Base-by-base conservation (phyloP, 164 flowering plant species). In the Piper betle region DNA sequence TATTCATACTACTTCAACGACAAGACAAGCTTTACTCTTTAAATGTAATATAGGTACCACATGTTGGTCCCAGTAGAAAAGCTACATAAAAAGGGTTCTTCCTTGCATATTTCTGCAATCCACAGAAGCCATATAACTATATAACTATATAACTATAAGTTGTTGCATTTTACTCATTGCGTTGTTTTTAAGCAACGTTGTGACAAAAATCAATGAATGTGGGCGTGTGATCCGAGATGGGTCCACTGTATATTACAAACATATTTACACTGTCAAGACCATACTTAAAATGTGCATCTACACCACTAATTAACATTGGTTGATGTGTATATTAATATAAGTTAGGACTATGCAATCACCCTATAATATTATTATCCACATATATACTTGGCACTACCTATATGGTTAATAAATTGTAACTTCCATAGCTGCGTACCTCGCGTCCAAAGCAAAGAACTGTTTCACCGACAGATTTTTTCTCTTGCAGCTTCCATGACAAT, bases 401-500 rank as follows among this genome's bases (percentile, higher is more conserved):
- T 46, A 10, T 46, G 10, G 7, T 46, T 12, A 2, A 46, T 46
- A 46, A 46, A 46, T 46, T 46, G 50, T 15, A 46, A 46, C 50
- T 15, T 9, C 50, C 0, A 6, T 46, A 10, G 50, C 50, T 46
- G 15, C 10, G 15, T 10, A 15, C 7, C 50, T 46, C 50, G 10
- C 9, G 9, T 10, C 3, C 4, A 43, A 43, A 43, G 50, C 50
- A 43, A 43, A 6, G 50, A 43, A 43, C 50, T 43, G 12, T 43
- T 43, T 46, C 50, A 46, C 13, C 50, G 50, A 46, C 50, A 46
- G 50, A 12, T 25, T 25, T 25, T 15, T 46, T 15, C 50, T 3
- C 12, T 15, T 6, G 11, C 15, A 10, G 50, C 38, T 17, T 2
- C 18, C 16, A 85, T 91, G 97, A 96, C 97, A 17, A 91, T 91